Base-by-base conservation (phyloP, 2,329 filamentous ascomycete species). In the Ophiostoma pallidulum region DNA sequence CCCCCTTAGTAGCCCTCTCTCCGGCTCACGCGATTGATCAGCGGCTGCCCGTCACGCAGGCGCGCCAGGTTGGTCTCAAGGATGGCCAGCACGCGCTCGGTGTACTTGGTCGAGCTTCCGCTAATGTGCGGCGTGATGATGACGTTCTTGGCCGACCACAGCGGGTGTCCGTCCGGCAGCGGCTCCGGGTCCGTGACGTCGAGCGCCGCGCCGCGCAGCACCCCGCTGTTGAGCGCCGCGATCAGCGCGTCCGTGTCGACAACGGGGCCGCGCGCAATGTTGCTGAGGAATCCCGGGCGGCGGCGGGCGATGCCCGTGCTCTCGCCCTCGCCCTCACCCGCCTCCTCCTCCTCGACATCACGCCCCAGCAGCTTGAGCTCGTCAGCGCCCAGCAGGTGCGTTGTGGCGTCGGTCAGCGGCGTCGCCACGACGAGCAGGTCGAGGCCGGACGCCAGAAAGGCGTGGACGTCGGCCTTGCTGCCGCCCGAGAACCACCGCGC, bases 131-230 rank as follows among this genome's bases (percentile, higher is more conserved):
- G 73, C 19, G 71, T 73, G 39, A 91, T 74, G 44, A 83, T 74
- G 14, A 83, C 69, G 61, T 89, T 88, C 51, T 77, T 75, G 13
- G 81, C 69, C 22, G 68, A 73, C 85, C 85, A 91, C 43, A 91
- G 64, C 53, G 77, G 73, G 58, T 85, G 78, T 4, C 82, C 76
- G 3, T 70, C 64, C 0, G 84, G 84, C 53, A 91, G 61, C 0
- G 86, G 86, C 62, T 91, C 86, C 0, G 86, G 86, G 51, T 90
- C 84, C 2, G 85, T 84, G 1, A 91, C 86, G 59, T 90, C 86
- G 35, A 91, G 64, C 2, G 84, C 84, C 0, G 86, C 86, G 26
- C 86, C 86, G 3, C 69, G 58, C 41, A 72, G 66, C 14, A 59
- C 41, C 5, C 60, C 68, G 3, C 53, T 53, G 33, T 74, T 64